Evolutionary conservation across 1,139 yeast species (phyloP), one percentile per base, ranked within the genome.

Genomic region (Candida tetrigidarum): DNA sequence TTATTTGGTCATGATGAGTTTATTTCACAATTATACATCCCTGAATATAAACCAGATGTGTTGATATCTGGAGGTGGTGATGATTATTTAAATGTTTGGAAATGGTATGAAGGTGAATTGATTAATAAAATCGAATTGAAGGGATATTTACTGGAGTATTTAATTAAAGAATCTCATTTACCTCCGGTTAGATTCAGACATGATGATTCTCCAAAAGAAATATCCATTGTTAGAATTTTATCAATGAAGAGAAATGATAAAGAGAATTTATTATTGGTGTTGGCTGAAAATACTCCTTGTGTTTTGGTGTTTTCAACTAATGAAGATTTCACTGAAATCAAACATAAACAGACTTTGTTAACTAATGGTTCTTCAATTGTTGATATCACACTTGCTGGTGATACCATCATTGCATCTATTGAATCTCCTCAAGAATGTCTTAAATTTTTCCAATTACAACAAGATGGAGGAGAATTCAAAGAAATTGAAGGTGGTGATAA

Each of bases 51-150:
- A 32, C 62, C 72, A 5, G 52, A 59, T 20, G 39, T 68, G 12
- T 71, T 93, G 47, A 66, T 91, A 18, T 85, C 93, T 58, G 98
- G 86, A 2, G 98, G 99, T 29, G 99, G 99, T 52, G 99, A 93
- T 60, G 83, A 81, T 47, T 81, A 64, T 53, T 61, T 93, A n/a
- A 75, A 80, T 49, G 63, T 83, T 23, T 93, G 98, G 97, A 75
- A 87, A 52, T 92, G 96, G 95, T 63, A 64, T 44, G 60, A 65
- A 8, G 75, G 74, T 36, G 64, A 75, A 49, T 63, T 80, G 39
- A 51, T 84, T 6, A 69, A 73, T 30, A 74, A 76, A 48, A 65
- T 84, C 37, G 74, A 80, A 35, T 67, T 87, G 34, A 67, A 78
- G 39, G 70, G 72, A 0, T 48, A 71, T n/a, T 67, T 84, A 3